These are phyloP conservation scores for Schizophyllum amplum DNA, from an alignment of 1,284 basidiomycete genomes.

Conservation along the genomic window DNA sequence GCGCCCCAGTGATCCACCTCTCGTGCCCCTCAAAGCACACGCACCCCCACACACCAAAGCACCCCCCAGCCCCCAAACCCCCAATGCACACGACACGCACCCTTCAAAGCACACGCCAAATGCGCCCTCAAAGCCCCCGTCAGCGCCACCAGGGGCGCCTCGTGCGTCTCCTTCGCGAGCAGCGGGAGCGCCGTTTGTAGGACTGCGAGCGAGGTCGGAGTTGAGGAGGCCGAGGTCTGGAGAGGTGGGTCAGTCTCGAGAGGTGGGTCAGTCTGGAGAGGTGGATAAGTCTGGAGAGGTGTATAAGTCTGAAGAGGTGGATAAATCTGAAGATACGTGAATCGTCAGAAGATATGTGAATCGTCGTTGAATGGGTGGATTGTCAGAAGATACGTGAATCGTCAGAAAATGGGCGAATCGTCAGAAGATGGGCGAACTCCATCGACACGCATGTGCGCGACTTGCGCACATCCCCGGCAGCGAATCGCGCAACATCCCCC, in stretches of 20 bases:
- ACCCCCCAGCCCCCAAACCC: background rate
- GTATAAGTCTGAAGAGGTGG: no score
- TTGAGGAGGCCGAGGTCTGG: no score
- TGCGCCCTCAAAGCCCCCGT: slow-evolving; percentile 50
- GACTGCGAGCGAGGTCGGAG: slow-evolving; percentile 20
- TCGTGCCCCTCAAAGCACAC: no score
- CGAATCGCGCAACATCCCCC: no score
- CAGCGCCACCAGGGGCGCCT: slow-evolving; percentile 51
- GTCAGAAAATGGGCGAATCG: background rate
- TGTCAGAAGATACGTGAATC: no score
- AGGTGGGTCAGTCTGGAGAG: slow-evolving; percentile 6
- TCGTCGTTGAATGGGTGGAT: no score
- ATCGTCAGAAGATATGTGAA: no score
- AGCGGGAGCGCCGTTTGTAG: slow-evolving; percentile 50
- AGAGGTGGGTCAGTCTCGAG: slow-evolving; percentile 7
- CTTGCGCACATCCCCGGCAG: no score
- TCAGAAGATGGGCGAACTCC: slow-evolving; percentile 2
- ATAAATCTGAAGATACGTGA: no score
- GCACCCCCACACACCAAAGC: no score
- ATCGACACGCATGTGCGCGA: no score
- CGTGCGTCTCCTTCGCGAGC: slow-evolving; percentile 74
- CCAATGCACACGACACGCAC: slow-evolving; percentile 20
- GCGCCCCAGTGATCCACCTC: no score
- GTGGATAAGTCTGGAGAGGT: background rate
- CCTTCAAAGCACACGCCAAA: slow-evolving; percentile 40